These are phyloP conservation scores for Fusarium secorum DNA, from an alignment of 2,329 filamentous ascomycete genomes.

Conservation along the genomic window DNA sequence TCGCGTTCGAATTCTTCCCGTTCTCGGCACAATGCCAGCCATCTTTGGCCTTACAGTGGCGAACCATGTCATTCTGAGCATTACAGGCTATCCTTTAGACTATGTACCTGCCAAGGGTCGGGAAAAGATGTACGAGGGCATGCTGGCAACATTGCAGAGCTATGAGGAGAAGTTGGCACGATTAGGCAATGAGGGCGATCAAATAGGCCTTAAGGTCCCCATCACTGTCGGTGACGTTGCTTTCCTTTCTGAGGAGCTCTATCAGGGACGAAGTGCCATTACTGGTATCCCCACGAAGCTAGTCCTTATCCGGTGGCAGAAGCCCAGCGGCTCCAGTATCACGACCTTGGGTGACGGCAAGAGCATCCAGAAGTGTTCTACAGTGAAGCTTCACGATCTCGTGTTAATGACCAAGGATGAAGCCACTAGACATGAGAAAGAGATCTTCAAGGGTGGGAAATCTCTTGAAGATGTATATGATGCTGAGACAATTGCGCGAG, in stretches of 20 bases:
- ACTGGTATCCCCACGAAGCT: slow-evolving; percentile 83
- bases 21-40: slow-evolving; percentile 95
- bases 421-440: slow-evolving; percentile 78
- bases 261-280: slow-evolving; percentile 80
- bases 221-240: slow-evolving; percentile 82
- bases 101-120: slow-evolving; percentile 82
- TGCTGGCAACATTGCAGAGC: slow-evolving; percentile 77
- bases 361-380: slow-evolving; percentile 80
- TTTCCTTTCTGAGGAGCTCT: slow-evolving; percentile 91
- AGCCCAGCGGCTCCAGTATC: slow-evolving; percentile 66
- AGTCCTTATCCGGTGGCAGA: slow-evolving; percentile 81
- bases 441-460: slow-evolving; percentile 76
- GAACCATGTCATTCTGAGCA: slow-evolving; percentile 88
- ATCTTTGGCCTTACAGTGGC: slow-evolving; percentile 92
- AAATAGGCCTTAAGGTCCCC: slow-evolving; percentile 78
- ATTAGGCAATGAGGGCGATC: slow-evolving; percentile 42
- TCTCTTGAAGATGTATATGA: slow-evolving; percentile 78
- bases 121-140: slow-evolving; percentile 91
- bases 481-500: slow-evolving; percentile 67
- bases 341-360: slow-evolving; percentile 68
- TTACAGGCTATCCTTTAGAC: slow-evolving; percentile 85
- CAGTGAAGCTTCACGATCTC: slow-evolving; percentile 72
- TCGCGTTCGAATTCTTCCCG: slow-evolving; percentile 90
- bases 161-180: slow-evolving; percentile 79
- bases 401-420: slow-evolving; percentile 96